Base-by-base conservation (phyloP, 139 green algal species). In the Chlamydomonas sp. region DNA sequence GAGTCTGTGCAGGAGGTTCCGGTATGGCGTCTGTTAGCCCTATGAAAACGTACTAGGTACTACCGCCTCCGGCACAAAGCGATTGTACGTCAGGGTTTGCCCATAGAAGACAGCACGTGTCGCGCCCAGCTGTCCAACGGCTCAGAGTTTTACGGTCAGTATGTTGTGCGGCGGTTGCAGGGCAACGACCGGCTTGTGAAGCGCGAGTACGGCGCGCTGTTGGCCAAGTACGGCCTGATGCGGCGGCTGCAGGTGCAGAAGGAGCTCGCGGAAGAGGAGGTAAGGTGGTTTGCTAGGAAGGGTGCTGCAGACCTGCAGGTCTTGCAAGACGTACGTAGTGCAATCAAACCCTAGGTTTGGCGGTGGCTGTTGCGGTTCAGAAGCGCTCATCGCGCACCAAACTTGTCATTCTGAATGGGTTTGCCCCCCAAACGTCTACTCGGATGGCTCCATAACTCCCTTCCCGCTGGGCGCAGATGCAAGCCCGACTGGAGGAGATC, bases 191-290 rank as follows among this genome's bases (percentile, higher is more conserved):
- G 83, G n/a, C 83, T 87, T 2, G 73, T 87, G 1, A 31, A 73
- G 15, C 18, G n/a, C 31, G 83, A 87, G 83, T 87, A 81, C 73
- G 14, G 49, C 31, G 5, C 62, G 2, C 83, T 87, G 3, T 31
- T 87, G 4, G 73, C 71, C 16, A 69, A 18, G 80, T 85, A 87
- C 63, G 83, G 73, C 1, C 9, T 6, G 7, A n/a, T 87, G 72
- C 83, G 83, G 73, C 72, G 83, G 68, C 73, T 87, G 73, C 73
- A 87, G n/a, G 31, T 80, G 2, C 83, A 87, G 74, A 87, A 87
- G 83, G 83, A 87, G 73, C 62, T 87, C 16, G 62, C 62, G 72
- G 72, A 87, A 62, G 83, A 87, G 0, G 83, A 87, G 72, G 83
- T 87, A 62, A 1, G 83, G 3, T 2, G 3, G 6, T 61, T 20